Evolutionary conservation across 2,329 filamentous ascomycete genomes (phyloP).

Genomic region (Curvularia lunata): DNA sequence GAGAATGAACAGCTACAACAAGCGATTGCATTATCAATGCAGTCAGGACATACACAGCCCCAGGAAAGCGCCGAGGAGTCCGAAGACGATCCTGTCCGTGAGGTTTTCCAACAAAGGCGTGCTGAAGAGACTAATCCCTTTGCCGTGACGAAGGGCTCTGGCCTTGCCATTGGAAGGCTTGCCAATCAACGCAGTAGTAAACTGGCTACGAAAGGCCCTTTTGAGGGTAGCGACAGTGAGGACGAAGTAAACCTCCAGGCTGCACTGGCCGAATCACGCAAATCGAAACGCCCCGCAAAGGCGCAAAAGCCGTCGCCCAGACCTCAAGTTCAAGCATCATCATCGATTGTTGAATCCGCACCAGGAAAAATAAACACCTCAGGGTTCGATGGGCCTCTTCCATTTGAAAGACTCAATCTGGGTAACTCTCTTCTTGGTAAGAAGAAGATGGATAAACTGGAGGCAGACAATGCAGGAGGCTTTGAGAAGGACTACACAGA

Average conservation of each 20-base stretch:
- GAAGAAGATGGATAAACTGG: conserved; percentile 60
- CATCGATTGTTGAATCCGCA: conserved; percentile 33
- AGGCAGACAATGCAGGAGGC: conserved; percentile 66
- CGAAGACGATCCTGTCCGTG: conserved; percentile 53
- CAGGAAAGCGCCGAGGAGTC: conserved; percentile 57
- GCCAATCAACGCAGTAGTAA: conserved; percentile 76
- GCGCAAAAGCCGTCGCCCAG: conserved; percentile 43
- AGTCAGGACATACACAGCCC: conserved; percentile 52
- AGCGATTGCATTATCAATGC: conserved; percentile 85
- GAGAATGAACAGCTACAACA: conserved; percentile 78
- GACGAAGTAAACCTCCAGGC: conserved; percentile 79
- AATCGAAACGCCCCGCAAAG: conserved; percentile 48
- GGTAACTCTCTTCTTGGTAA: conserved; percentile 64
- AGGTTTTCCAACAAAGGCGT: conserved; percentile 55
- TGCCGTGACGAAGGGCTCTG: conserved; percentile 49
- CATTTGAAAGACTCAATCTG: conserved; percentile 82
- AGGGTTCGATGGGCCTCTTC: conserved; percentile 77
- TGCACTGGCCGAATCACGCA: conserved; percentile 74
- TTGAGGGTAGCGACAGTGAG: conserved; percentile 61
- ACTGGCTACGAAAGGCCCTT: conserved; percentile 40
- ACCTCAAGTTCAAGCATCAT: conserved; percentile 18
- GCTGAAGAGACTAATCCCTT: conserved; percentile 54
- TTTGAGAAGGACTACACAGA: conserved; percentile 62
- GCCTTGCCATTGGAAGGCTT: conserved; percentile 71
- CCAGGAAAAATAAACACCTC: conserved; percentile 61